Evolutionary conservation across 2,329 filamentous ascomycete species (phyloP), one percentile per base, ranked within the genome.

Genomic region (Chaetomiaceae sp.): DNA sequence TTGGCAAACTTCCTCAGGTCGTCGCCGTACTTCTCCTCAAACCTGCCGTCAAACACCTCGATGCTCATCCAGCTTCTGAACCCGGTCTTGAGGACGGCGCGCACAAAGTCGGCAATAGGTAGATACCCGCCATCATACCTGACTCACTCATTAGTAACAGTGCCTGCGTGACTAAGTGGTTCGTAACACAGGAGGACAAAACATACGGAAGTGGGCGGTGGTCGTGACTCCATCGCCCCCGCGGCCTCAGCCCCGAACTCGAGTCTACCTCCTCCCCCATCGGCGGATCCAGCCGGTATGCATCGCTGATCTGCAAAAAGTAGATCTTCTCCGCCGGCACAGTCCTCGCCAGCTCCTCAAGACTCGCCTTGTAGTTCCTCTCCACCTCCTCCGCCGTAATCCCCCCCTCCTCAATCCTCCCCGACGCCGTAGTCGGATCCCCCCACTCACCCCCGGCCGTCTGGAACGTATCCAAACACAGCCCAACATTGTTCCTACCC

Each of bases 391-490:
- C 69, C 12, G 68, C 63, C 1, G 62, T 60, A 0, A 64, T 31
- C 0, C 70, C 67, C 0, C 72, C 65, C 15, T 72, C 69, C 53
- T 85, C 80, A 1, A 84, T 68, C 2, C 82, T 61, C 0, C 87
- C 87, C 0, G 80, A 83, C 1, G 67, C 50, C 0, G 84, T 88
- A 0, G 80, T 84, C 0, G 88, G 88, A 60, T 91, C 86, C 0
- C 75, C 87, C 78, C 81, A 91, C 64, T 91, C 87, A 1, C 83
- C 80, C 0, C 86, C 87, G 0, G 81, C 84, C 2, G 80, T 85
- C 65, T 91, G 87, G 70, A 91, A 91, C 0, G 87, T 91, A 61
- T 92, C 87, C 1, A 92, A 77, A 60, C 87, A 91, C 0, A 91
- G 71, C 0, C 88, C 87, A 11, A 90, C 73, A 56, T 91, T 91